A percentile compares a stretch with the other conserved stretches of the same genome.
phyloP scores from a whole-genome alignment of 306 rosid species.

The Quercus robur region DNA sequence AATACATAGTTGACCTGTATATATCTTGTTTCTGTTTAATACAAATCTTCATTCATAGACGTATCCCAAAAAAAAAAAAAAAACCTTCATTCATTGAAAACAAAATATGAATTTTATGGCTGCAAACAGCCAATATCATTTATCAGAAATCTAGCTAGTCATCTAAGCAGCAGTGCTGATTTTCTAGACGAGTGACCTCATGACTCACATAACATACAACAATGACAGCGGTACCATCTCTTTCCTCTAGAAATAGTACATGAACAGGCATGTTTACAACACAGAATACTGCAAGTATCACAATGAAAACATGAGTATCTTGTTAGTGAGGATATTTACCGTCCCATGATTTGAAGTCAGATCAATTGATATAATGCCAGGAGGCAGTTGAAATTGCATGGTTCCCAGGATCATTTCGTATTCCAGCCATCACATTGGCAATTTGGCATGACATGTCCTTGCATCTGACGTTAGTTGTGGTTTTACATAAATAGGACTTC shows the following conservation, averaged over 20 bases:
- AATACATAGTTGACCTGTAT: no score
- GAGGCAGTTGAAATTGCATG: slow-evolving; percentile 74
- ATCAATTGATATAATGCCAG: slow-evolving; percentile 72
- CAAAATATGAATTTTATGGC: not conserved
- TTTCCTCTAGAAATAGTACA: not conserved
- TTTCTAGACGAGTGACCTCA: not conserved
- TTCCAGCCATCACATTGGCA: slow-evolving; percentile 60
- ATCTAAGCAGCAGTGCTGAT: not conserved
- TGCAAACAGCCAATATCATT: not conserved
- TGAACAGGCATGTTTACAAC: not conserved
- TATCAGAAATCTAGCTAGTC: not conserved
- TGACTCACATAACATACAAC: not conserved
- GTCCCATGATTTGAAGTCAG: slow-evolving; percentile 78
- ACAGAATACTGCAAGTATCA: not conserved
- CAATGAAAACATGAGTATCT: slow-evolving; percentile 37
- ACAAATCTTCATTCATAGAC: no score
- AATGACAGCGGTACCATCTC: not conserved
- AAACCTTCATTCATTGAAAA: no score
- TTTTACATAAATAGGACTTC: slow-evolving; percentile 82
- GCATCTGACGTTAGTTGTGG: slow-evolving; percentile 82
- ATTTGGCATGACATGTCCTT: slow-evolving; percentile 67
- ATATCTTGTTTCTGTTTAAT: no score
- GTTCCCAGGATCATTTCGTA: slow-evolving; percentile 82
- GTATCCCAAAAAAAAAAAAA: no score
- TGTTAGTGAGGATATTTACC: slow-evolving; percentile 67